Base-by-base conservation (phyloP, 768 basidiomycete species). In the Russula griseocarnosa region DNA sequence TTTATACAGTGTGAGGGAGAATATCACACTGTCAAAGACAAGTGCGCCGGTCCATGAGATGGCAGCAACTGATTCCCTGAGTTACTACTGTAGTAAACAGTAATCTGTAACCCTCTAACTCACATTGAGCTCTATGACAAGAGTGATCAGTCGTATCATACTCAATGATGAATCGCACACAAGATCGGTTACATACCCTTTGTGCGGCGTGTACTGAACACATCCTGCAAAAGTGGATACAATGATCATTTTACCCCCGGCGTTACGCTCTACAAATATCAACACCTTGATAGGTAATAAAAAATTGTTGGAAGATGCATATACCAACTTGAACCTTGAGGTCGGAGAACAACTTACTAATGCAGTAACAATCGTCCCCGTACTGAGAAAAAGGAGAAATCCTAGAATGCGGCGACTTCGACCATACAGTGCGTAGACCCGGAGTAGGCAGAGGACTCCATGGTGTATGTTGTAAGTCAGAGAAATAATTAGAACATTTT, bases 1-100 rank as follows among this genome's bases (percentile, higher is more conserved):
- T 32, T 57, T 65, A 47, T 56, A 53, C 24, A 65, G 32, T 9
- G 64, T 65, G 42, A 65, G 60, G 16, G 26, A 56, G 26, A 65
- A 65, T 50, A 65, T 47, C 9, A 47, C 14, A 8, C 55, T 52
- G 49, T 65, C 64, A 11, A 22, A 57, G 22, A 61, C 24, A 6
- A 61, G 32, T 20, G 61, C 24, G 40, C 64, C 60, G 3, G 16
- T 20, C 64, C 64, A 65, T 13, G 64, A 34, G 3, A 61, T 51
- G 7, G 64, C 59, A 13, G 55, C n/a, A 20, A 28, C 64, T 65
- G 20, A 28, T 36, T 38, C 55, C 18, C 28, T 5, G 2, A 26
- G 30, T 61, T 47, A 61, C 1, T 34, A 26, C n/a, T n/a, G n/a
- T n/a, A n/a, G 6, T 55, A 3, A 42, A 10, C 11, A 14, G n/a